Evolutionary conservation across 106 monocot species (phyloP), one percentile per base, ranked within the genome.

Genomic region (Narthecium ossifragum): DNA sequence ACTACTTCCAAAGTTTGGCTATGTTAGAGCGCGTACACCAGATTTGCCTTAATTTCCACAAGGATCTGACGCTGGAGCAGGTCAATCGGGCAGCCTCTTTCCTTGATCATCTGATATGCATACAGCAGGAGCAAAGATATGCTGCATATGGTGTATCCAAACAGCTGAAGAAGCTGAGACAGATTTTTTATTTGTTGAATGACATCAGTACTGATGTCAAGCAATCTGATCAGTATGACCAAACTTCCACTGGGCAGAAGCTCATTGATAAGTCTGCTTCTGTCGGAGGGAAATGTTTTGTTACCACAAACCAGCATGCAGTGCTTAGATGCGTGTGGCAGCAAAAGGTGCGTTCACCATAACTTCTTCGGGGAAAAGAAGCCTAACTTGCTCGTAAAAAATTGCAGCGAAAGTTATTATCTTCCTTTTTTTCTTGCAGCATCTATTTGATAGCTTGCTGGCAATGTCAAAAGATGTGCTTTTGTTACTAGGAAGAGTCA

Each of bases 1-100:
- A 51, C 31, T 96, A 90, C 60, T 96, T 96, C 43, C 81, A 67
- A 78, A 86, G 78, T 57, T 71, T 90, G 75, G 68, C 72, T 26
- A 73, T 78, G 51, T 46, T 85, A 58, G 78, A 84, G 46, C 80
- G 84, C 57, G n/a, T 96, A 33, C 51, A 39, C 55, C 64, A 84
- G 15, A 50, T 68, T 61, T 65, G 75, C 59, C 65, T 69, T 1
- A 78, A 74, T 65, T 86, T 90, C 55, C 72, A 78, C 56, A 83
- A 90, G 66, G 83, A 83, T 67, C 69, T 96, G 21, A 78, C 38
- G 34, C 61, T 85, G 30, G 88, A 85, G 26, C 53, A 94, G 94
- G 94, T 86, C 27, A 75, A 78, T n/a, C 68, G 62, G 39, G 80
- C 77, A 34, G 38, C 52, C 4, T 89, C 94, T 36, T 94, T 90